phyloP scores from a whole-genome alignment of 2,329 filamentous ascomycete species.

The Aspergillus brasiliensis region DNA sequence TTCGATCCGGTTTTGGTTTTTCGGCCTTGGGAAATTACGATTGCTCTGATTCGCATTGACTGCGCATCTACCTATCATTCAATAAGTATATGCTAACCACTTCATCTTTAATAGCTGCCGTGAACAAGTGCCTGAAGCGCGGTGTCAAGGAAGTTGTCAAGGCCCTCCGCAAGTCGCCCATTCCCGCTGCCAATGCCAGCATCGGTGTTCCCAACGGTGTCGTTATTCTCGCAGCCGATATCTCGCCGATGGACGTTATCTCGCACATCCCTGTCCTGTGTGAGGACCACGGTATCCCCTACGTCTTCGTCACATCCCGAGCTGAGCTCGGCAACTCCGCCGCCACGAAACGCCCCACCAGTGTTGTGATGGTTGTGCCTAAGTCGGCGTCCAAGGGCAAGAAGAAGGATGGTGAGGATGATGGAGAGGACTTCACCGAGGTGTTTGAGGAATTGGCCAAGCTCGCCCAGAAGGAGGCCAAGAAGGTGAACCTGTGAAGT shows the following conservation, averaged over 20 bases:
- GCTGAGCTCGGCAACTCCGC: slow-evolving; percentile 92
- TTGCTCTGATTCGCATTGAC: background rate
- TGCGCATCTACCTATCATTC: background rate
- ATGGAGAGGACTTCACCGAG: slow-evolving; percentile 54
- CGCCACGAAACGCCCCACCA: slow-evolving; percentile 93
- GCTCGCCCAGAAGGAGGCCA: slow-evolving; percentile 60
- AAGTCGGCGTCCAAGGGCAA: slow-evolving; percentile 55
- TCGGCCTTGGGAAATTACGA: too few relatives aligned
- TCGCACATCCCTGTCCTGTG: slow-evolving; percentile 96
- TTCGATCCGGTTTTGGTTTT: background rate
- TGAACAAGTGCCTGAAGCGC: slow-evolving; percentile 92
- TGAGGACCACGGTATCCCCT: slow-evolving; percentile 96
- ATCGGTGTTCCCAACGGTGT: slow-evolving; percentile 68
- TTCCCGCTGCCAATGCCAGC: slow-evolving; percentile 65
- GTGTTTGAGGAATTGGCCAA: slow-evolving; percentile 60
- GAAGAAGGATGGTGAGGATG: slow-evolving; percentile 51
- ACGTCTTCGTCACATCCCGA: slow-evolving; percentile 90
- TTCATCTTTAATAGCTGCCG: slow-evolving; percentile 67
- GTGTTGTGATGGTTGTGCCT: slow-evolving; percentile 80
- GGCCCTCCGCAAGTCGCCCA: slow-evolving; percentile 87
- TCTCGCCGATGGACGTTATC: slow-evolving; percentile 98
- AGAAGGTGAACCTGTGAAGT: slow-evolving; percentile 56
- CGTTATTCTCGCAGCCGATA: slow-evolving; percentile 93
- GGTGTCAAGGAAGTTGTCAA: slow-evolving; percentile 99
- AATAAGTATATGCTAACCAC: slow-evolving; percentile 21